Percentiles rank a stretch among this genome's conserved stretches.
Conservation (phyloP, 176 grass and related monocot species). For the Panicum miliaceum region DNA sequence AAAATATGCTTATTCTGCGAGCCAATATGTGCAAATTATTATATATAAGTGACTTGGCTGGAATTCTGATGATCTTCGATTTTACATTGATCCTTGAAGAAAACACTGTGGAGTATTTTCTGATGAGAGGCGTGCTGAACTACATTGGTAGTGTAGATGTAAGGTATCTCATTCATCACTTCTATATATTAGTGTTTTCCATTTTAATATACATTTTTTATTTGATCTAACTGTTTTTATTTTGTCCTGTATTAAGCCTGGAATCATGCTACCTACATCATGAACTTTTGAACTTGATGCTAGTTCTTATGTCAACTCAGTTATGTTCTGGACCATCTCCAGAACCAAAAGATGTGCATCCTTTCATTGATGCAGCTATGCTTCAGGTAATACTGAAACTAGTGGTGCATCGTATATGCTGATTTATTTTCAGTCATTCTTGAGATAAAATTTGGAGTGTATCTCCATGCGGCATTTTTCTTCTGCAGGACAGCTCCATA, state of each 20-base stretch:
- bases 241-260: constrained; percentile 63
- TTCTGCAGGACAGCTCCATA: constrained; percentile 72
- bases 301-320: constrained; percentile 98
- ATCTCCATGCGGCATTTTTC: constrained; percentile 40
- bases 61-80: constrained; percentile 6
- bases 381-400: constrained; percentile 72
- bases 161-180: constrained; percentile 71
- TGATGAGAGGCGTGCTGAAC: constrained; percentile 77
- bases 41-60: not conserved
- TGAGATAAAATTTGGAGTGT: constrained; percentile 48
- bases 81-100: constrained; percentile 53
- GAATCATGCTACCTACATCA: constrained; percentile 89
- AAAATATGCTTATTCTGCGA: constrained; percentile 27
- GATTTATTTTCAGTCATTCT: constrained; percentile 3
- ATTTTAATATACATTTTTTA: not conserved
- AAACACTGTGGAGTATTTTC: constrained; percentile 72
- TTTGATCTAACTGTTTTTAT: constrained; percentile 48
- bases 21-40: not conserved
- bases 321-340: constrained; percentile 96
- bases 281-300: constrained; percentile 92
- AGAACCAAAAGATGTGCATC: constrained; percentile 91
- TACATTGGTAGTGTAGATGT: constrained; percentile 86
- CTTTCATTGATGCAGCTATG: constrained; percentile 96
- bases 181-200: constrained; percentile 22
- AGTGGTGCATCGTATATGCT: constrained; percentile 22